phyloP scores from a whole-genome alignment of 2,329 filamentous ascomycete genomes.

The Exophiala aquamarina region DNA sequence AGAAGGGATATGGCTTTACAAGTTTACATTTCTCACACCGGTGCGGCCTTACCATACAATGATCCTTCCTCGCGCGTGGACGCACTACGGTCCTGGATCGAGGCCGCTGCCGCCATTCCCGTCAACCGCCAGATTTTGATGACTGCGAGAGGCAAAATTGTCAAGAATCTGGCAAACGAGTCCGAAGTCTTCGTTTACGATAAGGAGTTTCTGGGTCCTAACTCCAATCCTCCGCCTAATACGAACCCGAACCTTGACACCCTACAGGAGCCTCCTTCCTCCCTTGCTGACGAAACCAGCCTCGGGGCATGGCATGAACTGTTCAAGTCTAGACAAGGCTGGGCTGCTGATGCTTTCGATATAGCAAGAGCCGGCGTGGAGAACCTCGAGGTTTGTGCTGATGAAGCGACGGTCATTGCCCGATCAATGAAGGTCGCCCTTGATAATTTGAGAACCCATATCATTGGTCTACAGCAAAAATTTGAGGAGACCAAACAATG shows the following conservation, averaged over 20 bases:
- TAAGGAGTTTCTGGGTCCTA: slow-evolving; percentile 64
- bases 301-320: slow-evolving; percentile 85
- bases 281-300: slow-evolving; percentile 74
- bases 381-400: slow-evolving; percentile 42
- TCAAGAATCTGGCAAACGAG: slow-evolving; percentile 66
- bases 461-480: slow-evolving; percentile 44
- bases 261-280: slow-evolving; percentile 70
- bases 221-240: slow-evolving; percentile 50
- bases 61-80: slow-evolving; percentile 56
- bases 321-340: slow-evolving; percentile 76
- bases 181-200: slow-evolving; percentile 93
- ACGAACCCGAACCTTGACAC: slow-evolving; percentile 54
- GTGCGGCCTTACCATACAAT: slow-evolving; percentile 65
- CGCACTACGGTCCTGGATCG: slow-evolving; percentile 79
- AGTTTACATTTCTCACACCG: slow-evolving; percentile 90
- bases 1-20: slow-evolving; percentile 69
- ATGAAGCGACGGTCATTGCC: slow-evolving; percentile 73
- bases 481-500: slow-evolving; percentile 48
- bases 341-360: slow-evolving; percentile 71
- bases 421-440: slow-evolving; percentile 81
- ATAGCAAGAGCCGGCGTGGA: slow-evolving; percentile 69
- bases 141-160: slow-evolving; percentile 78
- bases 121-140: slow-evolving; percentile 80
- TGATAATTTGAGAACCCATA: slow-evolving; percentile 62
- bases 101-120: slow-evolving; percentile 71